A percentile compares a stretch with the other conserved stretches of the same genome.
Evolutionary conservation across 1,284 basidiomycete genomes (phyloP).

Genomic region (Trametes hirsuta): DNA sequence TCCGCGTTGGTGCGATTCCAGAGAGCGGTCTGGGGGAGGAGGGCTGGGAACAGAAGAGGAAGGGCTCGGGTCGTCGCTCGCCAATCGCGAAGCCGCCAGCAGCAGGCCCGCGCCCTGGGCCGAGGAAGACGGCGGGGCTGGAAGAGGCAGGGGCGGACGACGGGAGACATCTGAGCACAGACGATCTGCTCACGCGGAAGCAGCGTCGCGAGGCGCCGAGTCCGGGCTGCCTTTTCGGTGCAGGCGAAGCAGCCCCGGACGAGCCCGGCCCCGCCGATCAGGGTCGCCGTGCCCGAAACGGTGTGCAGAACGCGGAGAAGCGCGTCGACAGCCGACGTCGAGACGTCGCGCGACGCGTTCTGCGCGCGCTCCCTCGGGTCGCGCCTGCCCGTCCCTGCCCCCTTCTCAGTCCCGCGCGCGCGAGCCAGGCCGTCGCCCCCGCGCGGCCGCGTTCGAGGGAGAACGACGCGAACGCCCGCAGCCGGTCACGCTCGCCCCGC

Average conservation of each 20-base stretch:
- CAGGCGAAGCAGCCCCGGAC: constrained; percentile 1
- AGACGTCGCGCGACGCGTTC: too few species aligned
- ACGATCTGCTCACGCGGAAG: constrained; percentile 13
- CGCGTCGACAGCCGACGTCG: not conserved
- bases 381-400: too few species aligned
- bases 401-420: not conserved
- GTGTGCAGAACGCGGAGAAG: not conserved
- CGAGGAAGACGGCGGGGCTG: not conserved
- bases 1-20: too few species aligned
- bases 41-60: constrained; percentile 3
- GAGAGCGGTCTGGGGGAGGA: too few species aligned
- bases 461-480: constrained; percentile 1
- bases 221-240: not conserved
- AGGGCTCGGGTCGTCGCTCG: constrained; percentile 3
- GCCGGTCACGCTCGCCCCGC: not conserved
- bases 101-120: not conserved
- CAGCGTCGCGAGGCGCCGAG: not conserved
- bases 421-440: not conserved
- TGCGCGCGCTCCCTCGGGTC: too few species aligned
- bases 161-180: not conserved
- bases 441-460: constrained; percentile 3
- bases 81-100: constrained; percentile 11
- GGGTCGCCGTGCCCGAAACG: constrained; percentile 18
- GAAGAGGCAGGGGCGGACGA: not conserved
- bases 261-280: constrained; percentile 24